Evolutionary conservation across 2,329 filamentous ascomycete genomes (phyloP).

Genomic region (Ophiostoma populinum): DNA sequence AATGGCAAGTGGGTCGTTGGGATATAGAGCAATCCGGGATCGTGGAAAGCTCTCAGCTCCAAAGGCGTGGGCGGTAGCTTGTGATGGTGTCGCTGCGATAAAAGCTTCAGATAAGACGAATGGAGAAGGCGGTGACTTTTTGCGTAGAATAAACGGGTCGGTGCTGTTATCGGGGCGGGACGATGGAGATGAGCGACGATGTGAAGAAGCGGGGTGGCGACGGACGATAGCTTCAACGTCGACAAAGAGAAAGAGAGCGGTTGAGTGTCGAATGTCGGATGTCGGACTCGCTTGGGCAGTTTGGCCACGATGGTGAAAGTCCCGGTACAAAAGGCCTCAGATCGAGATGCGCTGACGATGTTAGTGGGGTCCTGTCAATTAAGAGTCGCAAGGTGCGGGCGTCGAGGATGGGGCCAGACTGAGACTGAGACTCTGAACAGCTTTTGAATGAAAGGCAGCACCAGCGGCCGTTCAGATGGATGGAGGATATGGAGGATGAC

Average conservation of each 20-base stretch:
- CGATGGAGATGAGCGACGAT: neutral
- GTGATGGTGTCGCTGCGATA: too few relatives aligned
- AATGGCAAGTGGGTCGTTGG: too few relatives aligned
- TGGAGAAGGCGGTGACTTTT: slow-evolving; percentile 9
- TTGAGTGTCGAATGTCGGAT: too few relatives aligned
- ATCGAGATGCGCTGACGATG: neutral
- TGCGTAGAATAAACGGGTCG: slow-evolving; percentile 1
- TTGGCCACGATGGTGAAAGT: too few relatives aligned
- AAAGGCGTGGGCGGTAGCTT: slow-evolving; percentile 3
- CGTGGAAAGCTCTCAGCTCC: neutral
- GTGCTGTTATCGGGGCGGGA: slow-evolving; percentile 2
- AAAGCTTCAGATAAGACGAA: slow-evolving; percentile 11
- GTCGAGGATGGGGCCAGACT: too few relatives aligned
- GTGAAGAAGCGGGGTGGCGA: neutral
- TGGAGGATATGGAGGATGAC: too few relatives aligned
- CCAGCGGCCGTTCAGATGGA: too few relatives aligned
- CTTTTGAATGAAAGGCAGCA: too few relatives aligned
- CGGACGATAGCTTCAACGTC: neutral
- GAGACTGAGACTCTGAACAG: too few relatives aligned
- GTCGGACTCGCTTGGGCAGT: too few relatives aligned
- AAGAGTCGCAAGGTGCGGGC: neutral
- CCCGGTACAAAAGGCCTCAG: neutral
- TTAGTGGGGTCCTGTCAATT: neutral
- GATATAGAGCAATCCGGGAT: too few relatives aligned
- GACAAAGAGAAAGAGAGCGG: neutral